Evolutionary conservation across 306 rosid species (phyloP).

Genomic region (Vigna mungo): DNA sequence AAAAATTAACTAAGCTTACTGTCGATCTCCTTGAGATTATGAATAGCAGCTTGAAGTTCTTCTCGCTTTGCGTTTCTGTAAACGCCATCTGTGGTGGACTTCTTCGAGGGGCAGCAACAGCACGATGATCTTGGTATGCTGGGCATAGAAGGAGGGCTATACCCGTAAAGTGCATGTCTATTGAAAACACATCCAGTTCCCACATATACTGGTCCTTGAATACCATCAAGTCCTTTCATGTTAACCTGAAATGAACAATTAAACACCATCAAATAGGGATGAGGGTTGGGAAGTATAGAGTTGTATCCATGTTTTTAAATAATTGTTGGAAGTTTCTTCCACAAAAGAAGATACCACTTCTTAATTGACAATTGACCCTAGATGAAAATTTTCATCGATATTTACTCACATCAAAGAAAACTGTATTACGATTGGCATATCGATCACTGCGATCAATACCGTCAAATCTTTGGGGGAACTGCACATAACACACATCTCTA

Average conservation of each 20-base stretch:
- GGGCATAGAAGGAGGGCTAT: slow-evolving; percentile 83
- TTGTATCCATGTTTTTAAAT: slow-evolving; percentile 14
- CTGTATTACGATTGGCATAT: slow-evolving; percentile 95
- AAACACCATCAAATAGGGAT: slow-evolving; percentile 21
- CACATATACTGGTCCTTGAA: slow-evolving; percentile 97
- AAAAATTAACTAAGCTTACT: slow-evolving; percentile 56
- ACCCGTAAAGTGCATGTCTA: slow-evolving; percentile 98
- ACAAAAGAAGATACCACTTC: slow-evolving; percentile 5
- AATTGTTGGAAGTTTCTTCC: neutral
- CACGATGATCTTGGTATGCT: slow-evolving; percentile 65
- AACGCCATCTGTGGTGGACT: slow-evolving; percentile 61
- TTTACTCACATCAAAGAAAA: slow-evolving; percentile 96
- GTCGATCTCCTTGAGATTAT: slow-evolving; percentile 82
- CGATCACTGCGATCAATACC: slow-evolving; percentile 99
- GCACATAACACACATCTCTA: slow-evolving; percentile 83
- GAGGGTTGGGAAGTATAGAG: neutral
- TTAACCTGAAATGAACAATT: slow-evolving; percentile 72
- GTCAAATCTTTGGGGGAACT: slow-evolving; percentile 98
- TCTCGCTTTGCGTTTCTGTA: slow-evolving; percentile 78
- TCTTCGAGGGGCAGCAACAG: slow-evolving; percentile 87
- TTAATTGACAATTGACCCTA: slow-evolving; percentile 1
- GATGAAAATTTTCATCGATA: slow-evolving; percentile 12
- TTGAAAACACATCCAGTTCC: slow-evolving; percentile 96
- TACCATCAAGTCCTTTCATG: slow-evolving; percentile 98
- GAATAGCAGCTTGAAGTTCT: slow-evolving; percentile 85